These are phyloP conservation scores for Russula olivacea DNA, from an alignment of 768 basidiomycete genomes.

Conservation along the genomic window DNA sequence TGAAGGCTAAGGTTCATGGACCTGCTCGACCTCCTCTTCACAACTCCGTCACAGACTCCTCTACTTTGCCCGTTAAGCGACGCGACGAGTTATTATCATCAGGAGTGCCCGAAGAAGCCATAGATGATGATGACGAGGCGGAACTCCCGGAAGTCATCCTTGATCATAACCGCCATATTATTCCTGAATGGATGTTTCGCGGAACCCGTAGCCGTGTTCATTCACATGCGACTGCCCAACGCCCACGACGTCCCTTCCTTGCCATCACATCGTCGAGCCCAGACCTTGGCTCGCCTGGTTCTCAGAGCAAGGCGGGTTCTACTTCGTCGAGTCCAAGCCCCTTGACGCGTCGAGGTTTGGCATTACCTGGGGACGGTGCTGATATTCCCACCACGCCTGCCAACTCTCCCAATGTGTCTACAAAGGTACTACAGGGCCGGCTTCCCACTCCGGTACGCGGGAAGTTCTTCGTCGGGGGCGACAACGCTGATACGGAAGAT, in stretches of 20 bases:
- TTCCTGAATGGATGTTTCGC: slow-evolving; percentile 86
- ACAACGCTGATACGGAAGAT: slow-evolving; percentile 32
- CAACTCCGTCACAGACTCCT: slow-evolving; percentile 30
- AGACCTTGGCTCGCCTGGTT: slow-evolving; percentile 42
- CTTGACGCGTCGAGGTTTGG: slow-evolving; percentile 36
- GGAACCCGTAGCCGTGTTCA: slow-evolving; percentile 41
- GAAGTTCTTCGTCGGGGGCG: slow-evolving; percentile 12
- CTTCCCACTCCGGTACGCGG: slow-evolving; percentile 11
- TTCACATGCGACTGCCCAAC: slow-evolving; percentile 40
- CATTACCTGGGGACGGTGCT: slow-evolving; percentile 35
- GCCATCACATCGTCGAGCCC: slow-evolving; percentile 65
- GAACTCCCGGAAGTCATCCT: slow-evolving; percentile 94
- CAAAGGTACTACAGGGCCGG: slow-evolving; percentile 9
- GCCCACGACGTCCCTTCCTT: slow-evolving; percentile 40
- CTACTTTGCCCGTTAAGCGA: background rate
- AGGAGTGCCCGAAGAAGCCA: slow-evolving; percentile 39
- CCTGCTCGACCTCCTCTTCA: slow-evolving; percentile 29
- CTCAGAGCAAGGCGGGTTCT: slow-evolving; percentile 19
- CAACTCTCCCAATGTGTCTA: slow-evolving; percentile 38
- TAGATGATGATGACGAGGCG: slow-evolving; percentile 43
- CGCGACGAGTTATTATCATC: slow-evolving; percentile 4
- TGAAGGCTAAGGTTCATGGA: slow-evolving; percentile 15
- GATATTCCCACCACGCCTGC: slow-evolving; percentile 45
- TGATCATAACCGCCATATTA: slow-evolving; percentile 91
- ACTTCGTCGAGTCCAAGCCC: slow-evolving; percentile 35